Conservation (phyloP, 2,329 filamentous ascomycete species). For the Pseudocercospora eumusae region DNA sequence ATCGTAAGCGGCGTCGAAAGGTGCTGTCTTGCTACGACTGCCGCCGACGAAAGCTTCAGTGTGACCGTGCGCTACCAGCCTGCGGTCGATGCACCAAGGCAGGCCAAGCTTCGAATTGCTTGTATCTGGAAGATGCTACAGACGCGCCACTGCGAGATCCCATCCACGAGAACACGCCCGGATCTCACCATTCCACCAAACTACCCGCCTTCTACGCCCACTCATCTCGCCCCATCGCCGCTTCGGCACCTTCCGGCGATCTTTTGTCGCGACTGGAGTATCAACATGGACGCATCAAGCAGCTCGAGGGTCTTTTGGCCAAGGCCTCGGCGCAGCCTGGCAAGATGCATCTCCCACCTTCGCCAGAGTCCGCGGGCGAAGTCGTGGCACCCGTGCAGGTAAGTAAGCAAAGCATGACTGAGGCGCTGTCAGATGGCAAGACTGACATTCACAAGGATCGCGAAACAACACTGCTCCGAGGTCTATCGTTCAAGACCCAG, state of each 20-base stretch:
- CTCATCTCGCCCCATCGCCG: conserved; percentile 28
- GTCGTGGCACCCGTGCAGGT: conserved; percentile 23
- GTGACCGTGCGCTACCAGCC: conserved; percentile 49
- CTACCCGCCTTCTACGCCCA: conserved; percentile 37
- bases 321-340: conserved; percentile 20
- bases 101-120: conserved; percentile 46
- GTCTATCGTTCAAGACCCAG: conserved; percentile 49
- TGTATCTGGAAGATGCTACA: conserved; percentile 42
- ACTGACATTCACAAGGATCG: conserved; percentile 22
- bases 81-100: conserved; percentile 49
- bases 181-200: conserved; percentile 11
- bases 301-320: conserved; percentile 34
- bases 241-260: conserved; percentile 24
- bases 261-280: conserved; percentile 33
- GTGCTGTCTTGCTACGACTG: conserved; percentile 52
- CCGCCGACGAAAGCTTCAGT: conserved; percentile 51
- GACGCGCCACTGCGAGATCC: conserved; percentile 34
- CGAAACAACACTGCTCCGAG: conserved; percentile 47
- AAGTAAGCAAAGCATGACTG: too few species aligned
- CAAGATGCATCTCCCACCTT: conserved; percentile 29
- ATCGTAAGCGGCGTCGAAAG: conserved; percentile 50
- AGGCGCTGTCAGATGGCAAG: too few species aligned
- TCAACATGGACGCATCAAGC: conserved; percentile 35
- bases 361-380: conserved; percentile 32
- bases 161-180: conserved; percentile 11